These are phyloP conservation scores for Phytophthora lateralis DNA, from an alignment of 352 stramenopile species.

Conservation along the genomic window DNA sequence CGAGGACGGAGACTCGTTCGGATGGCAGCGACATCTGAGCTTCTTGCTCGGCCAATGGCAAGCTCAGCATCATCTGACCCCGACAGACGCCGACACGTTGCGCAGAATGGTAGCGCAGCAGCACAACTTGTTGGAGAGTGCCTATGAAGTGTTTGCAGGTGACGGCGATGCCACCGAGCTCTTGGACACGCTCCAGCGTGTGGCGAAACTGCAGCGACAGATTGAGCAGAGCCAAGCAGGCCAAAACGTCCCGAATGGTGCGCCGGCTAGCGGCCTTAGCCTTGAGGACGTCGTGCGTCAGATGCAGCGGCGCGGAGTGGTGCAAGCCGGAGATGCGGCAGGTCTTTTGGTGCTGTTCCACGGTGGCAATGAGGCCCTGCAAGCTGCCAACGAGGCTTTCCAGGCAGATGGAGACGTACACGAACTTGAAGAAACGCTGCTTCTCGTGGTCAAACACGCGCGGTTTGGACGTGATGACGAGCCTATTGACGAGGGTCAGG, in stretches of 20 bases:
- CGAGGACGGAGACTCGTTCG: conserved; percentile 19
- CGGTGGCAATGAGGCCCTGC: conserved; percentile 71
- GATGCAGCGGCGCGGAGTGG: conserved; percentile 62
- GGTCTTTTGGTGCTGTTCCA: conserved; percentile 71
- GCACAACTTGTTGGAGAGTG: conserved; percentile 75
- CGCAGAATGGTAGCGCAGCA: conserved; percentile 47
- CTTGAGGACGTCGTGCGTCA: conserved; percentile 71
- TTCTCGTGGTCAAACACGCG: conserved; percentile 84
- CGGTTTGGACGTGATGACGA: conserved; percentile 48
- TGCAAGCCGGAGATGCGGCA: conserved; percentile 60
- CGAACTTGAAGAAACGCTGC: conserved; percentile 77
- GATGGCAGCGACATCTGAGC: conserved; percentile 58
- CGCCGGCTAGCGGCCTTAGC: conserved; percentile 33
- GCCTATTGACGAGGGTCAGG: conserved; percentile 31
- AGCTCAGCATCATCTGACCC: conserved; percentile 31
- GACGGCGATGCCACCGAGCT: conserved; percentile 69
- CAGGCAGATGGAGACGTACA: conserved; percentile 72
- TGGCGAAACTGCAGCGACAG: conserved; percentile 70
- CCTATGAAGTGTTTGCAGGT: conserved; percentile 67
- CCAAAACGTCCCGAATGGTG: conserved; percentile 26
- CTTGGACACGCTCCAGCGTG: conserved; percentile 72
- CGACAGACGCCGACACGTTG: conserved; percentile 45
- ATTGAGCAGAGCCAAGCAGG: conserved; percentile 37
- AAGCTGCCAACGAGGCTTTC: conserved; percentile 77
- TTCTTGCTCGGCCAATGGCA: conserved; percentile 60